A percentile compares a stretch with the other conserved stretches of the same genome.
phyloP scores from a whole-genome alignment of 345 rosid species.

The Odontarrhena argentea region DNA sequence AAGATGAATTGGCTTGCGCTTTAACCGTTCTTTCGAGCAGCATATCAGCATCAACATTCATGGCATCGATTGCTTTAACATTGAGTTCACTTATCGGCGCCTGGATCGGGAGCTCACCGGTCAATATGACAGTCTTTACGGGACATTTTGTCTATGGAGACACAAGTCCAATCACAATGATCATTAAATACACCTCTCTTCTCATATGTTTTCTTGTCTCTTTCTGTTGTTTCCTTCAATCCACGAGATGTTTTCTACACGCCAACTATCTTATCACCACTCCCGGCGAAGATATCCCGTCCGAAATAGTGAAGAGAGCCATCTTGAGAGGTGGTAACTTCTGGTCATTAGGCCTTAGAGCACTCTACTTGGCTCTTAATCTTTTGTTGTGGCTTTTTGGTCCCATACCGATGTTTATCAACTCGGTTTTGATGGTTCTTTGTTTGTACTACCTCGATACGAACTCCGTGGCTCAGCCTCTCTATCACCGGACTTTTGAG shows the following conservation, averaged over 20 bases:
- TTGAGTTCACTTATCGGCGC: conserved; percentile 81
- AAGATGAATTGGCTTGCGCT: conserved; percentile 39
- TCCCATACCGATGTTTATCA: conserved; percentile 73
- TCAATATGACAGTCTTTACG: conserved; percentile 43
- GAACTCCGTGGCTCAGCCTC: conserved; percentile 52
- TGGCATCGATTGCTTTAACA: conserved; percentile 62
- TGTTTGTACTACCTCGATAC: conserved; percentile 55
- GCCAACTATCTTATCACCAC: conserved; percentile 68
- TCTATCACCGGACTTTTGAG: conserved; percentile 46
- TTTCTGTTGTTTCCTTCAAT: conserved; percentile 71
- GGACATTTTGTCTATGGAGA: conserved; percentile 62
- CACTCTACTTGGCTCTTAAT: conserved; percentile 65
- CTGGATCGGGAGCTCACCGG: conserved; percentile 65
- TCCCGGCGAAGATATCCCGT: conserved; percentile 45
- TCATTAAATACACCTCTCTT: conserved; percentile 67
- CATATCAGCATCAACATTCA: conserved; percentile 62
- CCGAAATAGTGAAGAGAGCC: conserved; percentile 45
- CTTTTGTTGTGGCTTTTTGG: conserved; percentile 81
- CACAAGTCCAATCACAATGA: conserved; percentile 52
- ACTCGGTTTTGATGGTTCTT: conserved; percentile 50
- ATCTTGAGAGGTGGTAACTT: conserved; percentile 72
- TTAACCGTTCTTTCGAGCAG: conserved; percentile 56
- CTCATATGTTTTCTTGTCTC: conserved; percentile 64
- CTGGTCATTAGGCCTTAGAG: conserved; percentile 74
- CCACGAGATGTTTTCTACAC: conserved; percentile 63